phyloP scores from a whole-genome alignment of 1,139 yeast genomes.

The Hyphopichia pseudoburtonii region DNA sequence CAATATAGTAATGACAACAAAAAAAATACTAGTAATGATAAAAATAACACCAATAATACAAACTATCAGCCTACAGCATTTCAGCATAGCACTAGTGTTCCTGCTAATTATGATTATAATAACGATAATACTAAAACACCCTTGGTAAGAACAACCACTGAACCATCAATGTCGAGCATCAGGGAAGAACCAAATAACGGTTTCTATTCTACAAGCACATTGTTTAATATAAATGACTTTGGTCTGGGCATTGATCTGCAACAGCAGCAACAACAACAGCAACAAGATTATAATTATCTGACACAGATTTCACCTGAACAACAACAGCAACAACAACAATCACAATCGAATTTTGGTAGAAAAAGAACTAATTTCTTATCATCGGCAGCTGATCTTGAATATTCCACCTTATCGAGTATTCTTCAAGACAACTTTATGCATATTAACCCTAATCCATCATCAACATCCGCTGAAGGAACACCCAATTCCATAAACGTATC shows the following conservation, averaged over 20 bases:
- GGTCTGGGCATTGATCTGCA: constrained; percentile 1
- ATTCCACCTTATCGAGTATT: constrained; percentile 73
- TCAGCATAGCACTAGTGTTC: constrained; percentile 7
- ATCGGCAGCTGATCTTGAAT: constrained; percentile 77
- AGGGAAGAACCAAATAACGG: constrained; percentile 1
- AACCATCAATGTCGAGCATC: constrained; percentile 1
- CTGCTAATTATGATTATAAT: constrained; percentile 4
- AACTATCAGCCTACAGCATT: constrained; percentile 6
- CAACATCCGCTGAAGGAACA: constrained; percentile 43
- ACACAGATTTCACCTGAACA: neutral
- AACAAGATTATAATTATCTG: constrained; percentile 1
- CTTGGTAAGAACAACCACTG: neutral
- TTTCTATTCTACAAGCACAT: constrained; percentile 1
- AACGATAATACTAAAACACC: neutral
- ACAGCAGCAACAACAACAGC: constrained; percentile 1
- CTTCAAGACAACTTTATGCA: constrained; percentile 51
- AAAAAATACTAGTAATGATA: neutral
- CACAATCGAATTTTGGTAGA: constrained; percentile 5
- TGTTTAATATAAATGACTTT: constrained; percentile 3
- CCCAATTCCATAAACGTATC: constrained; percentile 38
- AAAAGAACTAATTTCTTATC: constrained; percentile 55
- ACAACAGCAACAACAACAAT: constrained; percentile 3
- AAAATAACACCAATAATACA: neutral
- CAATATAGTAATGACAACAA: neutral
- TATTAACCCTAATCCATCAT: constrained; percentile 23